Percentiles rank a stretch among this genome's conserved stretches.
Conservation (phyloP, 371 early-diverging fungal species). For the Dinochytrium kinnereticum region DNA sequence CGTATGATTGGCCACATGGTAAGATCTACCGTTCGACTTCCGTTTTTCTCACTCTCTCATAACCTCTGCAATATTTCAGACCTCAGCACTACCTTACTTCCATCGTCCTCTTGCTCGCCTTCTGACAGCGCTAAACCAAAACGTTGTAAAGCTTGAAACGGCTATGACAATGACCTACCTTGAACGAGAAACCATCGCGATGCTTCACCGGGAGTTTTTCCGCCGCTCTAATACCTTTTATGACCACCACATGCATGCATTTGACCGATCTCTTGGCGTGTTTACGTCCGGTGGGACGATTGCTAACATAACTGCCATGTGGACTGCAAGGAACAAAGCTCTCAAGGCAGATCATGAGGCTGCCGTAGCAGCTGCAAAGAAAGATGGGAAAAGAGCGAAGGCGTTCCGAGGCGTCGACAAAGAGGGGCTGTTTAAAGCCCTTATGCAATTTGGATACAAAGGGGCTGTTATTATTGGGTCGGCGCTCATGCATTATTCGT, state of each 20-base stretch:
- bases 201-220: slow-evolving; percentile 57
- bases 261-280: slow-evolving; percentile 48
- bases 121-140: slow-evolving; percentile 58
- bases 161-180: slow-evolving; percentile 55
- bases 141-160: slow-evolving; percentile 59
- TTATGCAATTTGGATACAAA: slow-evolving; percentile 49
- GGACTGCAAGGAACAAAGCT: slow-evolving; percentile 57
- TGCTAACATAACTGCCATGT: slow-evolving; percentile 60
- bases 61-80: no score
- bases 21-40: no score
- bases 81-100: slow-evolving; percentile 57
- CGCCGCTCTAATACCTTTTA: slow-evolving; percentile 40
- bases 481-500: slow-evolving; percentile 55
- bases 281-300: slow-evolving; percentile 56
- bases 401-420: slow-evolving; percentile 53
- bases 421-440: slow-evolving; percentile 48
- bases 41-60: no score
- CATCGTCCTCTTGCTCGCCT: slow-evolving; percentile 55
- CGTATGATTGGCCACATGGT: slow-evolving; percentile 62
- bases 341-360: slow-evolving; percentile 26
- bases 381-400: slow-evolving; percentile 11
- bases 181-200: slow-evolving; percentile 54
- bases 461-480: slow-evolving; percentile 52
- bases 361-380: slow-evolving; percentile 8
- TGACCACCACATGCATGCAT: slow-evolving; percentile 40